Evolutionary conservation across 1,284 basidiomycete genomes (phyloP).

Genomic region (Boletus sp.): DNA sequence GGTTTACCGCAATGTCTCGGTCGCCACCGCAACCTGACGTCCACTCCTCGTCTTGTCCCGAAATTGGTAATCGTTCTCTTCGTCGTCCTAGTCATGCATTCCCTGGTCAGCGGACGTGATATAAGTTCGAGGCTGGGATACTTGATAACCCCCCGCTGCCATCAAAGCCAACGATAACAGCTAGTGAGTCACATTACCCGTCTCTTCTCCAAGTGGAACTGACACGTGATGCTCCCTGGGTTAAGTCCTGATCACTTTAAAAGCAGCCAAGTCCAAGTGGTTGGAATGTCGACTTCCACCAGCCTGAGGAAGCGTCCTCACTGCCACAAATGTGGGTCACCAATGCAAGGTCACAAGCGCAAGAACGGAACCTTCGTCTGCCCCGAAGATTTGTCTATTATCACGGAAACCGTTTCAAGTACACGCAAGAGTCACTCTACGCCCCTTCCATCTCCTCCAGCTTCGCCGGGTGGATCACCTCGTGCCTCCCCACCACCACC

Average conservation of each 20-base stretch:
- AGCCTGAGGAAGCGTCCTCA: constrained; percentile 32
- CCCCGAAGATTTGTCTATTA: constrained; percentile 17
- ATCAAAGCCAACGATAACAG: constrained; percentile 24
- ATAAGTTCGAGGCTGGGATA: constrained; percentile 22
- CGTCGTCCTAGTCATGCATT: constrained; percentile 1
- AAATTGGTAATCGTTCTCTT: constrained; percentile 23
- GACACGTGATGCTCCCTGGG: no score
- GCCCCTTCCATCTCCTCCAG: constrained; percentile 29
- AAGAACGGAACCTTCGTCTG: constrained; percentile 31
- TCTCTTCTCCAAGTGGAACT: constrained; percentile 2
- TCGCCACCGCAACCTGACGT: constrained; percentile 23
- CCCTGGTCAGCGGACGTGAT: constrained; percentile 12
- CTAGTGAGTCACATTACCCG: constrained; percentile 21
- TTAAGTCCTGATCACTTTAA: not conserved
- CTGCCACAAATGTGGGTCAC: constrained; percentile 32
- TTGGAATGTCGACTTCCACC: constrained; percentile 30
- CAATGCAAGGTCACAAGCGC: constrained; percentile 34
- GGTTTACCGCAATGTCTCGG: constrained; percentile 9
- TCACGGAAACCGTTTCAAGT: constrained; percentile 18
- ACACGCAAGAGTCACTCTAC: constrained; percentile 24
- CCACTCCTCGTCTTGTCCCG: constrained; percentile 18
- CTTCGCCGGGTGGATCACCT: constrained; percentile 25
- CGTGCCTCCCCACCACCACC: constrained; percentile 15
- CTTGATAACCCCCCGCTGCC: constrained; percentile 18
- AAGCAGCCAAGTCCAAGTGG: constrained; percentile 4